phyloP scores from a whole-genome alignment of 176 grass and related monocot genomes.

The Chrysopogon serrulatus region DNA sequence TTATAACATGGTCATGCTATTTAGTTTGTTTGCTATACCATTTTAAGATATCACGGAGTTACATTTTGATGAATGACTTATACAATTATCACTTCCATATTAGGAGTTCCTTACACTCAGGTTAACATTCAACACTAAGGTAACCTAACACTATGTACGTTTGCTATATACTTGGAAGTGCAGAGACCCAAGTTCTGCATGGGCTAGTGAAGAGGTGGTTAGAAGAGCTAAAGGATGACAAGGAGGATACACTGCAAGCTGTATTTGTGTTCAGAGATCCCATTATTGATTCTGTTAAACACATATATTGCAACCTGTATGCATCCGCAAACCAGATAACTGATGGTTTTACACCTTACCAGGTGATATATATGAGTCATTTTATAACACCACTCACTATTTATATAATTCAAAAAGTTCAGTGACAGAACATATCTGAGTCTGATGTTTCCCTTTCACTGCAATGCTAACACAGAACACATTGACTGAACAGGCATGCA shows the following conservation, averaged over 20 bases:
- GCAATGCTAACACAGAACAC: slow-evolving; percentile 24
- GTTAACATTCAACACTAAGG: not conserved
- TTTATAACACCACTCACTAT: not conserved
- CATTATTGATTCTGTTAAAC: slow-evolving; percentile 50
- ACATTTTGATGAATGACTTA: not conserved
- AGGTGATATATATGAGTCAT: too few relatives aligned
- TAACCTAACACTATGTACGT: slow-evolving; percentile 14
- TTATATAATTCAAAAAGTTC: not conserved
- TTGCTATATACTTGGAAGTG: slow-evolving; percentile 4
- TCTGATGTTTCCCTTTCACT: not conserved
- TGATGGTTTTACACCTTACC: slow-evolving; percentile 67
- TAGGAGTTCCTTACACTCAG: not conserved
- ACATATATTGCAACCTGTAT: slow-evolving; percentile 73
- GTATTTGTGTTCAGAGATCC: slow-evolving; percentile 66
- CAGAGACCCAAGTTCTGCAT: slow-evolving; percentile 61
- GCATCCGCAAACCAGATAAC: slow-evolving; percentile 50
- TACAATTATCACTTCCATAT: not conserved
- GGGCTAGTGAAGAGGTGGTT: slow-evolving; percentile 83
- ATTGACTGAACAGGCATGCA: slow-evolving; percentile 61
- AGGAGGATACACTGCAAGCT: slow-evolving; percentile 61
- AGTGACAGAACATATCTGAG: not conserved
- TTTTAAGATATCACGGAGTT: not conserved
- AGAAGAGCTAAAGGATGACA: slow-evolving; percentile 75
- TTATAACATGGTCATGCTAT: too few relatives aligned
- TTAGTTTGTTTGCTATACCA: not conserved